phyloP scores from a whole-genome alignment of 257 asterid species.

The Oldenlandia corymbosa region DNA sequence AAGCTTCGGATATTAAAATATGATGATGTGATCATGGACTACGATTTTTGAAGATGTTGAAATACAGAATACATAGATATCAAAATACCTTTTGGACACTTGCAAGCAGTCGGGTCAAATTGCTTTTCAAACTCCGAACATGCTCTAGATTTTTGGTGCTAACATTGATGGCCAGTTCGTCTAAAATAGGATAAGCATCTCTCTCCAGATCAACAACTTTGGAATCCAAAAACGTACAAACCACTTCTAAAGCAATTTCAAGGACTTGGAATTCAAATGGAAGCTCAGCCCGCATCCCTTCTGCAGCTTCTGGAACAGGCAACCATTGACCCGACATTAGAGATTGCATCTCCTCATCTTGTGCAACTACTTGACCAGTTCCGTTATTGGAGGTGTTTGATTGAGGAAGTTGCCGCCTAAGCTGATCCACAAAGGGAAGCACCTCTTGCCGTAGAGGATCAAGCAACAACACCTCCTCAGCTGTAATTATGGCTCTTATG shows the following conservation, averaged over 20 bases:
- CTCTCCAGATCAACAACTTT: slow-evolving; percentile 85
- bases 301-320: slow-evolving; percentile 63
- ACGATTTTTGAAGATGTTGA: no score
- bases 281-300: slow-evolving; percentile 77
- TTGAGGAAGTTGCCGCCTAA: slow-evolving; percentile 69
- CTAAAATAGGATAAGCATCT: slow-evolving; percentile 92
- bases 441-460: slow-evolving; percentile 96
- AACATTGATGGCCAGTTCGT: slow-evolving; percentile 86
- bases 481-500: slow-evolving; percentile 87
- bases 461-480: slow-evolving; percentile 89
- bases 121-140: slow-evolving; percentile 88
- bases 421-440: slow-evolving; percentile 95
- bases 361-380: slow-evolving; percentile 31
- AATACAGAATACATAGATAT: slow-evolving; percentile 12
- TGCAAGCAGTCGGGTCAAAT: slow-evolving; percentile 91
- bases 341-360: slow-evolving; percentile 45
- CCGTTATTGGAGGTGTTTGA: slow-evolving; percentile 32
- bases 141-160: slow-evolving; percentile 94
- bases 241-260: slow-evolving; percentile 92
- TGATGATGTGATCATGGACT: no score
- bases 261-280: slow-evolving; percentile 99
- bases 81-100: slow-evolving; percentile 80
- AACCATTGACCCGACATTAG: slow-evolving; percentile 53
- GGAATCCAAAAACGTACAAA: slow-evolving; percentile 72
- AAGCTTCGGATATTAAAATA: no score